Conservation (phyloP, 345 rosid genomes). For the Dipteronia dyeriana region DNA sequence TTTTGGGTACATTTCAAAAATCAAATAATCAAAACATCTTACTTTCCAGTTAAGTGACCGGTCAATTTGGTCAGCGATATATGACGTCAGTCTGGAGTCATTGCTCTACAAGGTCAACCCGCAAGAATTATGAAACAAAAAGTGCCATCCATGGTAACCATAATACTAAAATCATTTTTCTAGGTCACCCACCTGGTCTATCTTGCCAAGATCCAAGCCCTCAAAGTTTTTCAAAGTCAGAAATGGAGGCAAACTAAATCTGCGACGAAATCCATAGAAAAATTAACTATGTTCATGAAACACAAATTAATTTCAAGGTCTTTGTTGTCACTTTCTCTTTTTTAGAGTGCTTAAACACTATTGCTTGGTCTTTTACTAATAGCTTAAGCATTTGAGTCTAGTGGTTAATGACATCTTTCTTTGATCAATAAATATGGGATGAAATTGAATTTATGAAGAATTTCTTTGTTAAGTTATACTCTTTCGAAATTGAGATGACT, state of each 20-base stretch:
- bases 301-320: background rate
- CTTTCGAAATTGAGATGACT: background rate
- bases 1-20: background rate
- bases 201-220: slow-evolving; percentile 80
- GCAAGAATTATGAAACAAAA: background rate
- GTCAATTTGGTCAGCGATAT: slow-evolving; percentile 83
- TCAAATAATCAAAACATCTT: background rate
- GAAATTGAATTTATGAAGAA: too few species aligned
- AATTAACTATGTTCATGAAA: background rate
- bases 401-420: too few species aligned
- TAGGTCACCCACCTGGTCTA: slow-evolving; percentile 54
- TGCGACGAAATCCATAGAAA: slow-evolving; percentile 28
- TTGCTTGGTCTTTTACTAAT: background rate
- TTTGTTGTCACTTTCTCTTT: background rate
- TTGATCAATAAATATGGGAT: too few species aligned
- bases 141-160: background rate
- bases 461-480: too few species aligned
- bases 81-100: slow-evolving; percentile 92
- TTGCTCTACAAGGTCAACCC: slow-evolving; percentile 45
- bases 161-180: background rate
- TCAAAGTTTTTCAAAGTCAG: slow-evolving; percentile 88
- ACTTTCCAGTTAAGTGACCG: slow-evolving; percentile 92
- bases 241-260: slow-evolving; percentile 71
- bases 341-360: background rate
- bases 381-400: too few species aligned